phyloP scores from a whole-genome alignment of 2,329 filamentous ascomycete genomes.

The Colletotrichum chrysophilum region DNA sequence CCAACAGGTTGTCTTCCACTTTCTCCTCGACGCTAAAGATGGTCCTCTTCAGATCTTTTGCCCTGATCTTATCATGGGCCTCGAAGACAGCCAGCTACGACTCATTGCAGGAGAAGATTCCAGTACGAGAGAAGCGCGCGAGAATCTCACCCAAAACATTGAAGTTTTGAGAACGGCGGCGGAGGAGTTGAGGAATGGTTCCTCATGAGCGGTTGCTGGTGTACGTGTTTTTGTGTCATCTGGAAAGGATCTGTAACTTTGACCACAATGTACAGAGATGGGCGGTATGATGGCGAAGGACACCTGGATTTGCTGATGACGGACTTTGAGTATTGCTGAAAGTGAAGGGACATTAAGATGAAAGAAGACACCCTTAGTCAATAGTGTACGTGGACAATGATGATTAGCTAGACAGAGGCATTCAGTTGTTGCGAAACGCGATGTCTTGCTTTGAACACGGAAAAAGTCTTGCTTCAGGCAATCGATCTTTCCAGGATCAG shows the following conservation, averaged over 20 bases:
- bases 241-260: background rate
- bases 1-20: slow-evolving; percentile 61
- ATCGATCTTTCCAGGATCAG: background rate
- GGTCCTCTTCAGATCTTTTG: slow-evolving; percentile 61
- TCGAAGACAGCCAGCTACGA: slow-evolving; percentile 55
- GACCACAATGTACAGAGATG: background rate
- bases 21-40: slow-evolving; percentile 52
- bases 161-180: background rate
- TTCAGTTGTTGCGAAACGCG: rapidly evolving
- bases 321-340: background rate
- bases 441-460: too few relatives aligned
- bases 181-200: background rate
- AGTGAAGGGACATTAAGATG: background rate
- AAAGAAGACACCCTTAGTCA: background rate
- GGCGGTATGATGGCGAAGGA: background rate
- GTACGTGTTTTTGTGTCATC: background rate
- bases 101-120: slow-evolving; percentile 63
- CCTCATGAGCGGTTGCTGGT: background rate
- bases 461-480: background rate
- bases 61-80: slow-evolving; percentile 50
- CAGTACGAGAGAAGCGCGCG: background rate
- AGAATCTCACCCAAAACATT: background rate
- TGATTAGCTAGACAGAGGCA: background rate
- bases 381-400: background rate
- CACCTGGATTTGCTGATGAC: background rate